These are phyloP conservation scores for Gymnopus androsaceus DNA, from an alignment of 1,284 basidiomycete genomes.

Conservation along the genomic window DNA sequence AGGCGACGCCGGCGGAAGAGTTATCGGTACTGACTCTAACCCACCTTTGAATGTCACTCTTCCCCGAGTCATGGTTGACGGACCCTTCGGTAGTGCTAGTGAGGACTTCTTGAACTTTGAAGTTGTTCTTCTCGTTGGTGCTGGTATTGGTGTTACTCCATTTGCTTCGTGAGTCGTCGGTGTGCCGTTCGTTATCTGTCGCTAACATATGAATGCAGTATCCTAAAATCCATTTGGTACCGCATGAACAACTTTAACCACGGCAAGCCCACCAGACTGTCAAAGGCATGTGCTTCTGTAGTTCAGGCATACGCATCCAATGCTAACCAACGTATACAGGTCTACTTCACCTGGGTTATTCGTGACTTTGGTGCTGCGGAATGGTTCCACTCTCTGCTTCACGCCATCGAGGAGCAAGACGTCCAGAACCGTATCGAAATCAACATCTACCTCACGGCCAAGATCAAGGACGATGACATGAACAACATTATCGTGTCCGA, in stretches of 20 bases:
- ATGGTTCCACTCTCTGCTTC: constrained; percentile 90
- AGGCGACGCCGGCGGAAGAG: constrained; percentile 51
- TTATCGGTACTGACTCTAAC: constrained; percentile 57
- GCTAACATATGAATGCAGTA: constrained; percentile 40
- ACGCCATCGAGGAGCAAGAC: constrained; percentile 91
- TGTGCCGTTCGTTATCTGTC: constrained; percentile 9
- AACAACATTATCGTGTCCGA: constrained; percentile 78
- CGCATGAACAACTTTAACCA: constrained; percentile 82
- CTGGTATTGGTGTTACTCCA: constrained; percentile 91
- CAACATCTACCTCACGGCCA: constrained; percentile 88
- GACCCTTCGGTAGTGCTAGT: constrained; percentile 82
- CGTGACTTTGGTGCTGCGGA: constrained; percentile 85
- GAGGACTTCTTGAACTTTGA: constrained; percentile 89
- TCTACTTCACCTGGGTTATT: constrained; percentile 90
- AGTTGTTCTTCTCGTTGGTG: constrained; percentile 84
- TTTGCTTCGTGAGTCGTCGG: constrained; percentile 76
- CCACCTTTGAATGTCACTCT: constrained; percentile 71
- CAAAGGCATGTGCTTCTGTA: constrained; percentile 46
- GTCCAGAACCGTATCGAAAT: constrained; percentile 82
- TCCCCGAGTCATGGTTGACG: constrained; percentile 88
- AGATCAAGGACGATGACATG: constrained; percentile 86
- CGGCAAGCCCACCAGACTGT: constrained; percentile 69
- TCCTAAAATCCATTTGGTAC: constrained; percentile 92
- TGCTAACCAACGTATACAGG: too few species aligned
- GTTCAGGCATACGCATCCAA: too few species aligned